These are phyloP conservation scores for Kondoa subrosea DNA, from an alignment of 768 basidiomycete species.

Conservation along the genomic window DNA sequence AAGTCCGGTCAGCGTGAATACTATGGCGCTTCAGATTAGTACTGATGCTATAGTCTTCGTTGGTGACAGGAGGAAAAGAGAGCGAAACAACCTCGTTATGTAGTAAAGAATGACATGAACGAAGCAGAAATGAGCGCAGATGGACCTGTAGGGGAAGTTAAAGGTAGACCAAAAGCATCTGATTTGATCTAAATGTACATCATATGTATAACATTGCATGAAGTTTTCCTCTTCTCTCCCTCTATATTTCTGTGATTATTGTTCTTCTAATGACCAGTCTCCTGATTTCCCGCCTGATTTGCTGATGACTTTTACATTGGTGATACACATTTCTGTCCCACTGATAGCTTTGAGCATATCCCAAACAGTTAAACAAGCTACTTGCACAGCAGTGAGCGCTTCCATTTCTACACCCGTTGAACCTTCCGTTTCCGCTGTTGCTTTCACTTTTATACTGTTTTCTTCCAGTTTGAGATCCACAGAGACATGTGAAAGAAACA, in stretches of 20 bases:
- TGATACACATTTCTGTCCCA: constrained; percentile 69
- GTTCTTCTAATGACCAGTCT: constrained; percentile 39
- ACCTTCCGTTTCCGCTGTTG: constrained; percentile 56
- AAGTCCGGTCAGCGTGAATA: constrained; percentile 18
- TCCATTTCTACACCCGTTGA: constrained; percentile 89
- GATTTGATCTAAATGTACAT: background rate
- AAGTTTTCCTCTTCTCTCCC: too few species aligned
- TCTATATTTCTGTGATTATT: background rate
- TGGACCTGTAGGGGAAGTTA: constrained; percentile 4
- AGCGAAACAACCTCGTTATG: constrained; percentile 41
- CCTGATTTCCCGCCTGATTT: constrained; percentile 64
- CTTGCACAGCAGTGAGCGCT: constrained; percentile 64
- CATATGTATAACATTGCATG: too few species aligned
- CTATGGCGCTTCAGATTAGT: background rate
- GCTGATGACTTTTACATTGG: constrained; percentile 44
- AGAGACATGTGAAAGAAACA: constrained; percentile 52
- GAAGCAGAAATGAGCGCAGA: background rate
- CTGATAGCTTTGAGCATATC: constrained; percentile 86
- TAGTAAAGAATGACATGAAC: background rate
- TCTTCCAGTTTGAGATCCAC: constrained; percentile 42
- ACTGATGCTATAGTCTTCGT: background rate
- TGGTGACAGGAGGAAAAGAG: constrained; percentile 70
- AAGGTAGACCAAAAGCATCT: background rate
- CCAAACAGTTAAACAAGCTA: constrained; percentile 68
- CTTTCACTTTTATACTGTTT: constrained; percentile 33